Conservation (phyloP, 495 filamentous ascomycete genomes). For the Penicillium bialowiezense region DNA sequence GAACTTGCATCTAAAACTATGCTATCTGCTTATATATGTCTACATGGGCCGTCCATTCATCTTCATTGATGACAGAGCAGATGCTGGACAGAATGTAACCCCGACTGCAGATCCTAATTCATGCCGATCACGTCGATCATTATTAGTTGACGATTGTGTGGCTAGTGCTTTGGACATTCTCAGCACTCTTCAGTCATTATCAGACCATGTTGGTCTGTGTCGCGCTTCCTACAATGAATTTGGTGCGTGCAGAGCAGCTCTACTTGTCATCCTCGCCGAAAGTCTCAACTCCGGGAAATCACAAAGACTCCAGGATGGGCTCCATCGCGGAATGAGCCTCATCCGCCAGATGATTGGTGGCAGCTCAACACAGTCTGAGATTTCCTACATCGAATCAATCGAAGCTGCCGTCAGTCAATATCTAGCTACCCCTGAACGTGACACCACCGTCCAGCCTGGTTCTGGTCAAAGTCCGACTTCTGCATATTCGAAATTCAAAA, state of each 20-base stretch:
- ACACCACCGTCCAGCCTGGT: background rate
- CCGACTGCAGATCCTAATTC: conserved; percentile 5
- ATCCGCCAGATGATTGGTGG: conserved; percentile 22
- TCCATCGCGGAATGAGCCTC: conserved; percentile 16
- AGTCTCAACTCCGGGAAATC: conserved; percentile 28
- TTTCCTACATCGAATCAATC: conserved; percentile 21
- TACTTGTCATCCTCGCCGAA: conserved; percentile 48
- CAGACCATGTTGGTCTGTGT: conserved; percentile 41
- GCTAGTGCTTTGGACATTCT: conserved; percentile 45
- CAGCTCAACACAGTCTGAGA: conserved; percentile 17
- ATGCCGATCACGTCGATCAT: conserved; percentile 27
- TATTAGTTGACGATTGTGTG: conserved; percentile 41
- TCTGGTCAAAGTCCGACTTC: conserved; percentile 1
- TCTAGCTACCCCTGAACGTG: background rate
- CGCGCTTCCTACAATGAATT: conserved; percentile 49
- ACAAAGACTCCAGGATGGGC: conserved; percentile 7
- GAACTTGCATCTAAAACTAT: conserved; percentile 43
- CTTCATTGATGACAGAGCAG: conserved; percentile 30
- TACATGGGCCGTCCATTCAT: conserved; percentile 48
- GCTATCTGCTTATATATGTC: conserved; percentile 41
- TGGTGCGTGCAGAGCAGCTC: conserved; percentile 45
- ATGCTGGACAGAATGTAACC: conserved; percentile 7
- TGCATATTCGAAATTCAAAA: conserved; percentile 20
- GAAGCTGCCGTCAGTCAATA: conserved; percentile 15
- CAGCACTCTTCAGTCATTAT: conserved; percentile 36